Evolutionary conservation across 1,284 basidiomycete species (phyloP), one percentile per base, ranked within the genome.

Genomic region (Naganishia liquefaciens): DNA sequence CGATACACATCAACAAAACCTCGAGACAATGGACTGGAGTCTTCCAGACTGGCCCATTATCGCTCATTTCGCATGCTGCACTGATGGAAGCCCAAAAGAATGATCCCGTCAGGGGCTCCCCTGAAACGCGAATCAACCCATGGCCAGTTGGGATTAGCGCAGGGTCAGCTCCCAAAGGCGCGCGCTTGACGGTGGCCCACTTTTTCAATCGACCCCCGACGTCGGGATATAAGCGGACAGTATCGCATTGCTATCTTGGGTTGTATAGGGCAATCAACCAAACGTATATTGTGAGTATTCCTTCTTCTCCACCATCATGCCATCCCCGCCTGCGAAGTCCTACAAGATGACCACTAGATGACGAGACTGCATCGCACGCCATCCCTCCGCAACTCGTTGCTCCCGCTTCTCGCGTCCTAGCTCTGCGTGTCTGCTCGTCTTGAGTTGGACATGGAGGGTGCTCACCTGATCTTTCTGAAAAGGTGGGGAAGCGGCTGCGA

Each of bases 321-420:
- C n/a, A 40, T 25, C 37, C 57, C 23, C 46, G 33, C 21, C 57
- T 30, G n/a, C 37, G 28, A 28, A 23, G 57, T 60, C 44, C 33
- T 49, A 49, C 46, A 60, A 60, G 57, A 60, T 60, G 57, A 60
- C 57, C 46, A 60, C 57, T 50, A 60, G 57, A 60, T 60, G 57
- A 60, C 57, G 57, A 60, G 57, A 60, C 57, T 60, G n/a, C 50
- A 60, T 60, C 21, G 57, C 57, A 60, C 57, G 57, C 57, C 46
- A 50, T 60, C 46, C 57, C 57, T 60, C n/a, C 57, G 57, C 57
- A 7, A 21, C 57, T 50, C 27, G 37, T 28, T 21, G 21, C 23
- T 33, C 46, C 23, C 37, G 33, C 33, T 49, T 50, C 44, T 49
- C 37, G 57, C 37, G 30, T 60, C 57, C 46, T 60, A 60, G 57